Evolutionary conservation across 176 grass and related monocot species (phyloP), one percentile per base, ranked within the genome.

Genomic region (Thinopyrum elongatum): DNA sequence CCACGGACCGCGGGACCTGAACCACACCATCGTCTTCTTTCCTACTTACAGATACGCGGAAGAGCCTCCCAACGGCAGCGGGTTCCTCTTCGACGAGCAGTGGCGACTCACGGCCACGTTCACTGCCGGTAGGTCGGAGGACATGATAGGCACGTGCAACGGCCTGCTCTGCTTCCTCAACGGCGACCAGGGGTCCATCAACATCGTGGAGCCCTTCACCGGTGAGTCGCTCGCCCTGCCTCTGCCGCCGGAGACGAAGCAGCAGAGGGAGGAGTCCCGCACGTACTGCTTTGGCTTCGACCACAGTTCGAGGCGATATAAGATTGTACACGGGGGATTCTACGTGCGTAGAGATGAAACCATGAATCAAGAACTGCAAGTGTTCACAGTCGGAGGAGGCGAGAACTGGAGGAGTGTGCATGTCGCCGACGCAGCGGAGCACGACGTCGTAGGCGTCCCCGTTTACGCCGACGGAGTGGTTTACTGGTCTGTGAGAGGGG

Each of bases 221-320:
- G 61, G 61, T 9, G 83, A 78, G 61, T 57, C 74, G 3, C 5
- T 57, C 60, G 21, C 74, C 28, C 58, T 66, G 22, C 83, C 72
- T 19, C 39, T 8, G 21, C 7, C 21, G 8, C 39, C 39, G 21
- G 0, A 9, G 68, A 70, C 33, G 31, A 44, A 36, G 26, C 3
- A 14, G 16, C 41, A 44, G 67, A 11, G 7, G 38, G 3, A 15
- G 21, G 64, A 70, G 3, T 34, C 13, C 8, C 14, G 0, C 34
- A 10, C 61, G 22, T 77, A 77, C 60, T 66, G 60, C 83, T 25
- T 85, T 2, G 82, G 71, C 38, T 84, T 65, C 70, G 58, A 84
- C 27, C 15, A 15, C 4, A 21, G 13, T 0, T 10, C 73, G 10
- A 11, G 42, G 61, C 3, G 6, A 2, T 68, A 67, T n/a, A 85